Base-by-base conservation (phyloP, 2,329 filamentous ascomycete genomes). In the Fusarium succisae region DNA sequence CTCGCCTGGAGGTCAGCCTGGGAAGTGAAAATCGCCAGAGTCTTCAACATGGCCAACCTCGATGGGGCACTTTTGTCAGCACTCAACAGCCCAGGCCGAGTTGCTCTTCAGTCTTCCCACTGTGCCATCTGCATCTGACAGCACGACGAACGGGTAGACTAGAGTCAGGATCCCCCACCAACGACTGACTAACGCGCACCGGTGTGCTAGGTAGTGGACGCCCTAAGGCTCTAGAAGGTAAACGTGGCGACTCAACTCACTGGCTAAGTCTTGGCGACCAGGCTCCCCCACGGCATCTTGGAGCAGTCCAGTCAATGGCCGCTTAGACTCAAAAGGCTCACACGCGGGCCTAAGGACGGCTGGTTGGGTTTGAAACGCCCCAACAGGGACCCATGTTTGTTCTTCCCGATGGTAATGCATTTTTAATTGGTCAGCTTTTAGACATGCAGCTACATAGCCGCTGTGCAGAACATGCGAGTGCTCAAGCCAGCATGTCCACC, bases 401-500 rank as follows among this genome's bases (percentile, higher is more conserved):
- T 73, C 73, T 77, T 71, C 69, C 76, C 77, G 75, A 69, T 73
- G 54, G 47, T 54, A 41, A 61, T 75, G 73, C 75, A 69, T 39
- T 63, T 66, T 48, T 76, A 59, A 83, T 83, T 83, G 81, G 82
- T 28, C 73, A 78, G 70, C 73, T 79, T 76, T 80, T 77, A 79
- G 78, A 80, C 77, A 74, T 76, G 74, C 76, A 78, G 77, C 66
- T 81, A 83, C 81, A 83, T 83, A 83, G 80, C 82, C 82, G 82
- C 82, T 83, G 79, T 82, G 81, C 81, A 82, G 81, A 77, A 80
- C 77, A 83, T 83, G 82, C 81, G 82, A 82, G 81, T 82, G 81
- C 79, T 82, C 81, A 80, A 81, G 77, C 80, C 80, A 80, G 76
- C 77, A 70, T 76, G 68, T 68, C 67, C 72, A 70, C 71, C 69